A percentile compares a stretch with the other conserved stretches of the same genome.
phyloP scores from a whole-genome alignment of 306 rosid genomes.

The Vigna unguiculata region DNA sequence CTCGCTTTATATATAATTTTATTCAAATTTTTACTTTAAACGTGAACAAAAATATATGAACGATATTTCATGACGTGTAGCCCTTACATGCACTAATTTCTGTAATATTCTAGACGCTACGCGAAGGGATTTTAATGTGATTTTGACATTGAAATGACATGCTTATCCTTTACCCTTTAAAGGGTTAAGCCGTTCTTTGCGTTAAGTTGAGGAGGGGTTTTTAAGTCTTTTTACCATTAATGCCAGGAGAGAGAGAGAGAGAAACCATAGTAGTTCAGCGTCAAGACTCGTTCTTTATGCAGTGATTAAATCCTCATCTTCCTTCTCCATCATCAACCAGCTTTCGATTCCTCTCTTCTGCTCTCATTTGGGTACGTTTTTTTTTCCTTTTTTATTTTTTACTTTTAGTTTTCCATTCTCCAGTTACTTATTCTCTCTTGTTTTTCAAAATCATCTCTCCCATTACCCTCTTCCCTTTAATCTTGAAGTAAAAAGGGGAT shows the following conservation, averaged over 20 bases:
- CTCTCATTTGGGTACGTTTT: slow-evolving; percentile 27
- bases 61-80: slow-evolving; percentile 34
- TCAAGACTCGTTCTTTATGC: background rate
- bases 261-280: slow-evolving; percentile 16
- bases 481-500: background rate
- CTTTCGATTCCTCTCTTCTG: slow-evolving; percentile 12
- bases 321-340: background rate
- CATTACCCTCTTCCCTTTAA: slow-evolving; percentile 20
- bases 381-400: background rate
- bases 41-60: background rate
- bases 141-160: background rate
- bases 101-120: slow-evolving; percentile 24
- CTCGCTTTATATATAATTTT: too few relatives aligned
- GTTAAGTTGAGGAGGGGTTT: background rate
- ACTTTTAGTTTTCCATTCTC: background rate
- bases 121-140: background rate
- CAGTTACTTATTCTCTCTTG: background rate
- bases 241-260: background rate
- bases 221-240: background rate
- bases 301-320: slow-evolving; percentile 29
- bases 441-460: slow-evolving; percentile 10
- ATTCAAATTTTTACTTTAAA: background rate
- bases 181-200: too few relatives aligned
- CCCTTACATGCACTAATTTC: background rate
- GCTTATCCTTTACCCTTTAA: background rate